Evolutionary conservation across 2,329 filamentous ascomycete species (phyloP).

Genomic region (Lachnellula subtilissima): DNA sequence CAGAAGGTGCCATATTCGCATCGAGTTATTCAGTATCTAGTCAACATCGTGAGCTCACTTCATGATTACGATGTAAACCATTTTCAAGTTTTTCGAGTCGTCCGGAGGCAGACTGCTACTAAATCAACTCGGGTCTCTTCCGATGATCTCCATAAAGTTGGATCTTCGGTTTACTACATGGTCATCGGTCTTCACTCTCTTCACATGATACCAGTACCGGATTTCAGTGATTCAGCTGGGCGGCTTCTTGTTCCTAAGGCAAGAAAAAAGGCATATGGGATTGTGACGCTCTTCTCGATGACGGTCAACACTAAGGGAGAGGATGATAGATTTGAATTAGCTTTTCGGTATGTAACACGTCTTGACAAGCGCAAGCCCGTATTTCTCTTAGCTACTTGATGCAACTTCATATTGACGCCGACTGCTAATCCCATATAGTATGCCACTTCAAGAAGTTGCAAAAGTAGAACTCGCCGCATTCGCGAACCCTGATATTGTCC

Average conservation of each 20-base stretch:
- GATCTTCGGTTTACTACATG: slow-evolving; percentile 62
- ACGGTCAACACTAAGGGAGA: slow-evolving; percentile 51
- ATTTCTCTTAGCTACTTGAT: not conserved
- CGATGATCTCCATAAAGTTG: slow-evolving; percentile 62
- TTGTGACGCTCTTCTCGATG: slow-evolving; percentile 53
- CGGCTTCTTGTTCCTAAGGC: slow-evolving; percentile 39
- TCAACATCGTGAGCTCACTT: slow-evolving; percentile 58
- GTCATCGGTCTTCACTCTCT: slow-evolving; percentile 66
- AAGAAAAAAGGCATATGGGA: slow-evolving; percentile 49
- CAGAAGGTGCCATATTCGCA: slow-evolving; percentile 50
- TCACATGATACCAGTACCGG: slow-evolving; percentile 62
- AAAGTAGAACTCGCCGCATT: slow-evolving; percentile 59
- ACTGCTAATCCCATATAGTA: slow-evolving; percentile 27
- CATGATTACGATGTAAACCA: slow-evolving; percentile 63
- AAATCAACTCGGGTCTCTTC: slow-evolving; percentile 55
- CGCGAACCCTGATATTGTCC: slow-evolving; percentile 59
- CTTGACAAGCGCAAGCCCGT: too few relatives aligned
- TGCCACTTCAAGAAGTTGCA: slow-evolving; percentile 51
- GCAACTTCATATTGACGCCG: not conserved
- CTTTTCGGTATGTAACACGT: slow-evolving; percentile 39
- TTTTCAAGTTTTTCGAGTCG: slow-evolving; percentile 65
- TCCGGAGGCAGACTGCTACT: slow-evolving; percentile 51
- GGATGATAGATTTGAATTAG: slow-evolving; percentile 63
- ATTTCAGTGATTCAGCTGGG: slow-evolving; percentile 46
- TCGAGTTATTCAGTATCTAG: slow-evolving; percentile 58